A percentile compares a stretch with the other conserved stretches of the same genome.
These are phyloP conservation scores for Pezicula carpinea DNA, from an alignment of 2,329 filamentous ascomycete species.

Conservation along the genomic window DNA sequence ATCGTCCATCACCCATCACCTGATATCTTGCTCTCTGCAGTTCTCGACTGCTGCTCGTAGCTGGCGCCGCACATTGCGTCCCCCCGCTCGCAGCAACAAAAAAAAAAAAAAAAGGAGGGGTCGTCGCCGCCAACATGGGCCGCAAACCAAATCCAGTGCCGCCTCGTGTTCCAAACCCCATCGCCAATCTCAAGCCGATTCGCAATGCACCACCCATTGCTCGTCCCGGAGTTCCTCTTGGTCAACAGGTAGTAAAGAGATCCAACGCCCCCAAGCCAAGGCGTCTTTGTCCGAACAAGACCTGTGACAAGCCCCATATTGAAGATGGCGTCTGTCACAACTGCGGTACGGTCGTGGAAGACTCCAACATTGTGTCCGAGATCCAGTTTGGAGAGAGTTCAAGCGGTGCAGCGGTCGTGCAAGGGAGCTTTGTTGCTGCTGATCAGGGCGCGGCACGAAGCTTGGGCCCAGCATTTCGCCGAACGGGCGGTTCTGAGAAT, in stretches of 20 bases:
- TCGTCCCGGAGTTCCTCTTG: background rate
- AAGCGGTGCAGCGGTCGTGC: conserved; percentile 80
- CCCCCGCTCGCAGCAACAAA: no score
- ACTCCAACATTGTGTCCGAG: conserved; percentile 87
- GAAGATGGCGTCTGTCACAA: conserved; percentile 69
- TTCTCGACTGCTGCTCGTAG: no score
- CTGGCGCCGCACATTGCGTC: background rate
- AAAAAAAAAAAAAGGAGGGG: background rate
- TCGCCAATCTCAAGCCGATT: conserved; percentile 5
- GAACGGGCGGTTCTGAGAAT: conserved; percentile 54
- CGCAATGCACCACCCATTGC: conserved; percentile 1
- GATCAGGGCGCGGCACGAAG: conserved; percentile 61
- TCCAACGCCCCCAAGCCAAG: conserved; percentile 8
- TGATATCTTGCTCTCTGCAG: no score
- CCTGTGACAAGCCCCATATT: conserved; percentile 56
- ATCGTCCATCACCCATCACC: no score
- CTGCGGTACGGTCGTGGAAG: conserved; percentile 80
- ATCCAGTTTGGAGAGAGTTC: conserved; percentile 86
- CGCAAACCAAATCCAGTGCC: conserved; percentile 2
- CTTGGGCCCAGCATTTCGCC: conserved; percentile 57
- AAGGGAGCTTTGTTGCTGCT: conserved; percentile 82
- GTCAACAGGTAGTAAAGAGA: conserved; percentile 5
- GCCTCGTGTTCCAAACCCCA: conserved; percentile 6
- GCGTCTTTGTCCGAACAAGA: conserved; percentile 49
- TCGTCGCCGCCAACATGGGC: background rate